Base-by-base conservation (phyloP, 1,139 yeast species). In the Debaryomyces sp. region DNA sequence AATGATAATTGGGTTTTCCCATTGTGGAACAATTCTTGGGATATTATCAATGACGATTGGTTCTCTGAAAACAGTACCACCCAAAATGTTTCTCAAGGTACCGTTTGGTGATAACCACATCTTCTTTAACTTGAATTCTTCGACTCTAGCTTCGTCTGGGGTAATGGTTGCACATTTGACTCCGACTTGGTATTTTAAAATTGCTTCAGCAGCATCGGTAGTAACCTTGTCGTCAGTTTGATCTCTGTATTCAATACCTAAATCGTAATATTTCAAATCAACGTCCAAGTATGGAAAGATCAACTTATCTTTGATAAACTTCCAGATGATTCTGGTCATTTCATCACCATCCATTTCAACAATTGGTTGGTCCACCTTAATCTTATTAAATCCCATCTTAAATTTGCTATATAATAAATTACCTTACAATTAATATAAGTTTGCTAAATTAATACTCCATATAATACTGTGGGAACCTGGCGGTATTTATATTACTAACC, bases 41-140 rank as follows among this genome's bases (percentile, higher is more conserved):
- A 92, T 87, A 65, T 83, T 81, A 54, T 87, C 92, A 63, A 92
- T 89, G 50, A 92, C 92, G 69, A 92, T 92, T 58, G 97, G 96
- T 71, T 92, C 98, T 65, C 98, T 84, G 80, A 92, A 92, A 41
- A 92, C 97, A 27, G 98, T 92, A 55, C 98, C 98, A 44, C 96
- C 96, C 56, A 92, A 78, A 57, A 92, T 87, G 73, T 92, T 92
- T 72, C 98, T 84, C 67, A 92, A 89, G 43, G 98, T 92, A 58
- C 98, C 98, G 71, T 92, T 92, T 57, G 98, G 98, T 22, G 97
- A 89, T 49, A 88, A 80, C 97, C 97, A 92, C 98, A 92, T 92
- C 71, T 91, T 87, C 74, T 91, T 91, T 70, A 92, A 81, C 53
- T 80, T 75, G 69, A 90, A 92, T 73, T 92, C 98, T 70, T 89